Conservation (phyloP, 768 basidiomycete species). For the Tubosaeta sp. region DNA sequence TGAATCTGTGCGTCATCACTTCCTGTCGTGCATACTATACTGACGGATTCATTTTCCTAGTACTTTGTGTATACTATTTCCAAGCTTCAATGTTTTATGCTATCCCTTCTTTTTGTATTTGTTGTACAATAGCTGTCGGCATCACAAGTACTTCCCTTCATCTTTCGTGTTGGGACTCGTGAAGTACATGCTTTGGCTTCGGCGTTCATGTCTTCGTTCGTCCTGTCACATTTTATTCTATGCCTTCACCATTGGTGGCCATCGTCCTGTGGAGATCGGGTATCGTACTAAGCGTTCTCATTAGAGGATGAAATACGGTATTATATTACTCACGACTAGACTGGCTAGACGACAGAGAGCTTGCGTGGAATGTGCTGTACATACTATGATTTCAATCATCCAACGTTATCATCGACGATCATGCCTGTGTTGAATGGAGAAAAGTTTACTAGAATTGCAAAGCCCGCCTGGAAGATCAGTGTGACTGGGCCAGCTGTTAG, state of each 20-base stretch:
- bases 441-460: background rate
- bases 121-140: constrained; percentile 5
- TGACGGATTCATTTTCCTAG: background rate
- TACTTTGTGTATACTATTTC: background rate
- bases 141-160: too few relatives aligned
- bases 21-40: background rate
- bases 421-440: background rate
- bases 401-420: background rate
- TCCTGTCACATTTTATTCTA: too few relatives aligned
- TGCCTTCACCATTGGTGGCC: too few relatives aligned
- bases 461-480: background rate
- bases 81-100: too few relatives aligned
- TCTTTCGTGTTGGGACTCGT: too few relatives aligned
- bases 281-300: background rate
- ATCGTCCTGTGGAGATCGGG: too few relatives aligned
- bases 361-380: background rate
- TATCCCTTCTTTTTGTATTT: background rate
- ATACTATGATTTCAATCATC: background rate
- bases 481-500: too few relatives aligned
- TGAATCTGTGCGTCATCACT: background rate
- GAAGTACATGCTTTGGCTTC: too few relatives aligned
- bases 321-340: background rate
- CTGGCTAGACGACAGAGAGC: background rate
- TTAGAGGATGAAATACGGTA: background rate
- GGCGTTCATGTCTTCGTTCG: too few relatives aligned